Evolutionary conservation across 2,329 filamentous ascomycete genomes (phyloP).

Genomic region (Endothia cerciana): DNA sequence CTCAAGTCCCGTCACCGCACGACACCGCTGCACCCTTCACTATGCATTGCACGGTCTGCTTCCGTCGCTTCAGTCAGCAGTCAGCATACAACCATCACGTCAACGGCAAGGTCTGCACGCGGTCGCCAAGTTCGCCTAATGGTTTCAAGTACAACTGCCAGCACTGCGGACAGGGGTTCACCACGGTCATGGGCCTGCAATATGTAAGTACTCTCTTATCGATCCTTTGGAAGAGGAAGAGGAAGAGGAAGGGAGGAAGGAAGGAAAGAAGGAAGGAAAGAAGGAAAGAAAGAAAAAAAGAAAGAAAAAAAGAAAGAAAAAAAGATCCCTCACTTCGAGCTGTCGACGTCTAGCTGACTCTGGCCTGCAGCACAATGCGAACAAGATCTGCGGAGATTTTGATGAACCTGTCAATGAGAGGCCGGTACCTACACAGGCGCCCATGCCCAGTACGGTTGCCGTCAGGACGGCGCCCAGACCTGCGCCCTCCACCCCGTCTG

Average conservation of each 20-base stretch:
- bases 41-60: slow-evolving; percentile 28
- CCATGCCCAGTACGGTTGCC: slow-evolving; percentile 25
- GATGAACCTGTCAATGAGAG: slow-evolving; percentile 30
- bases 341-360: slow-evolving; percentile 14
- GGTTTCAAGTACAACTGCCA: slow-evolving; percentile 46
- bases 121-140: slow-evolving; percentile 29
- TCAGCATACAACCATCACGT: slow-evolving; percentile 38
- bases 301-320: too few relatives aligned
- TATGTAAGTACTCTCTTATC: slow-evolving; percentile 42
- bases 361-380: slow-evolving; percentile 42
- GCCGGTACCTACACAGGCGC: background rate
- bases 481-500: background rate
- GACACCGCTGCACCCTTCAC: background rate
- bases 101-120: slow-evolving; percentile 41
- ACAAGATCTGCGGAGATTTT: slow-evolving; percentile 52
- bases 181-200: slow-evolving; percentile 43
- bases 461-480: slow-evolving; percentile 26
- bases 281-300: too few relatives aligned
- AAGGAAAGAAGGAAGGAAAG: too few relatives aligned
- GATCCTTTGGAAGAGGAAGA: background rate
- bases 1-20: background rate
- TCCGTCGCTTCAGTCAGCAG: slow-evolving; percentile 26
- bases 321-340: background rate
- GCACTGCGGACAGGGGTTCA: slow-evolving; percentile 52
- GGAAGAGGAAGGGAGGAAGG: too few relatives aligned